Conservation (phyloP, 2,329 filamentous ascomycete species). For the Hortaea werneckii region DNA sequence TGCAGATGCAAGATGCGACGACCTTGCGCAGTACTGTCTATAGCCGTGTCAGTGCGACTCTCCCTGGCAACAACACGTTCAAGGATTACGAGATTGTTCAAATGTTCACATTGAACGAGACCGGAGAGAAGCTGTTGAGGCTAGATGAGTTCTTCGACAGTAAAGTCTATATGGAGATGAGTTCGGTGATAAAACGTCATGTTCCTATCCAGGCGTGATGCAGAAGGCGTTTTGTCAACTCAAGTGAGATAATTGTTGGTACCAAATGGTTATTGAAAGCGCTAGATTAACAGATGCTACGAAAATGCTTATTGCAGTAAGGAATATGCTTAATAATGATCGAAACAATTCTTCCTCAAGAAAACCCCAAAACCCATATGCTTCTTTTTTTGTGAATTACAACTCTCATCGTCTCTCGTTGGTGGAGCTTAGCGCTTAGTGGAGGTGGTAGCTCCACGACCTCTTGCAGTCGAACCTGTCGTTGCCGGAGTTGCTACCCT, state of each 20-base stretch:
- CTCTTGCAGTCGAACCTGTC: conserved; percentile 14
- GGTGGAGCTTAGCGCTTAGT: not conserved
- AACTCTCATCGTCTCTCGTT: too few species aligned
- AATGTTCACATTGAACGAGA: not conserved
- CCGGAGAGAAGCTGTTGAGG: not conserved
- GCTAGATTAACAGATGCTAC: too few species aligned
- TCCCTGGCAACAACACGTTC: not conserved
- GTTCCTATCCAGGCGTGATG: too few species aligned
- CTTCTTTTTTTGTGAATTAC: too few species aligned
- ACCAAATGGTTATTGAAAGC: too few species aligned
- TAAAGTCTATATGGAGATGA: not conserved
- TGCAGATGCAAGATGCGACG: not conserved
- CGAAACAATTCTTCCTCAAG: too few species aligned
- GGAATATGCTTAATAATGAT: too few species aligned
- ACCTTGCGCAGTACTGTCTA: not conserved
- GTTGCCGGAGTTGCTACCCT: conserved; percentile 6
- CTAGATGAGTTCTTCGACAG: not conserved
- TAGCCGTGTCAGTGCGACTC: not conserved
- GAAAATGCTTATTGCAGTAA: too few species aligned
- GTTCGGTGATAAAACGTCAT: not conserved
- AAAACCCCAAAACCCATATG: too few species aligned
- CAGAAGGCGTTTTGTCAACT: too few species aligned
- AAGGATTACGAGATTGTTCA: not conserved
- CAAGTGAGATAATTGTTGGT: too few species aligned
- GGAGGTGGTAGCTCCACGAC: conserved; percentile 11